Evolutionary conservation across 305 asterid species (phyloP).

Genomic region (Fraxinus floribunda): DNA sequence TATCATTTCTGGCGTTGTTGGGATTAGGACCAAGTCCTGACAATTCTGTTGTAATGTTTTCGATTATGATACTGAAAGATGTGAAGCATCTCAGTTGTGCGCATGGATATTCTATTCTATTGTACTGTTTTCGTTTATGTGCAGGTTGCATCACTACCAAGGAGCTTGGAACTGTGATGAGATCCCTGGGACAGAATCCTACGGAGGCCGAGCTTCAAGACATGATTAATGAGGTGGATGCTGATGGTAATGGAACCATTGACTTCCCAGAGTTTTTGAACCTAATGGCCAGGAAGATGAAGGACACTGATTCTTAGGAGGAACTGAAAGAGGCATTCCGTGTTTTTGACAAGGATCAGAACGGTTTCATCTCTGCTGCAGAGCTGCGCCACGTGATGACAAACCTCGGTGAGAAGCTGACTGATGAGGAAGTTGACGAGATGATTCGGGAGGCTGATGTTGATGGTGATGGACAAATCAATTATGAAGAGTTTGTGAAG

Average conservation of each 20-base stretch:
- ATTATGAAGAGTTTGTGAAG: slow-evolving; percentile 54
- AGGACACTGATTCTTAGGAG: slow-evolving; percentile 48
- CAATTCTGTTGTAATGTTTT: neutral
- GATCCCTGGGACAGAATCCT: slow-evolving; percentile 54
- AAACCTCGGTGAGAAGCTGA: slow-evolving; percentile 55
- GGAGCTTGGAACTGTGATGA: slow-evolving; percentile 58
- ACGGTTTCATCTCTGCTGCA: slow-evolving; percentile 52
- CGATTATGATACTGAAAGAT: neutral
- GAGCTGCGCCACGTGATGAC: slow-evolving; percentile 59
- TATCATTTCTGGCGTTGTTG: neutral
- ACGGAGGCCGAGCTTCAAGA: slow-evolving; percentile 50
- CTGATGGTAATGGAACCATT: slow-evolving; percentile 55
- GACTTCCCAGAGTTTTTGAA: slow-evolving; percentile 49
- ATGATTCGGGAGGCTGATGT: slow-evolving; percentile 58
- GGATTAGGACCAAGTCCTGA: neutral
- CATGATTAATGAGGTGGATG: slow-evolving; percentile 52
- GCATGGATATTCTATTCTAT: neutral
- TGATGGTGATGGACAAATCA: slow-evolving; percentile 56
- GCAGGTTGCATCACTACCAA: slow-evolving; percentile 54
- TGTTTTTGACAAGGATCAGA: slow-evolving; percentile 48
- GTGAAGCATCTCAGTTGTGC: neutral
- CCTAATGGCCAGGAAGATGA: slow-evolving; percentile 51
- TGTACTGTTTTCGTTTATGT: neutral
- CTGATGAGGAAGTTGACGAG: slow-evolving; percentile 55
- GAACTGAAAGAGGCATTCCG: slow-evolving; percentile 49